A percentile compares a stretch with the other conserved stretches of the same genome.
Conservation (phyloP, 805 yeast species). For the Tetrapisispora namnaoensis region DNA sequence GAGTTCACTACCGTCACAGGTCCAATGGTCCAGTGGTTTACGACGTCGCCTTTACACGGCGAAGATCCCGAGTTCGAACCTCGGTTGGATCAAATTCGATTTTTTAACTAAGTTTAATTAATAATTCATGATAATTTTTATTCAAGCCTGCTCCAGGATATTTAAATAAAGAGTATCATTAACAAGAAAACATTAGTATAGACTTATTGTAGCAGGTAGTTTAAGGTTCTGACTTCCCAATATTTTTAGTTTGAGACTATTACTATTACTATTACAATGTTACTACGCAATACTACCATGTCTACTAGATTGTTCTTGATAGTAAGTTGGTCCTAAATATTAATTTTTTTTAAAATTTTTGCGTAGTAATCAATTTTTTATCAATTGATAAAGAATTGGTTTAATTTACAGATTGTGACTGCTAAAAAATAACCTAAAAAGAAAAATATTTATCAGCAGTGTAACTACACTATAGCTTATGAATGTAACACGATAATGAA, state of each 20-base stretch:
- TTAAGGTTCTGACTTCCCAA: too few relatives aligned
- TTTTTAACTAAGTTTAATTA: not conserved
- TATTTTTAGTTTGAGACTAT: too few relatives aligned
- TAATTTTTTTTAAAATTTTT: not conserved
- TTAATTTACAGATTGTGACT: not conserved
- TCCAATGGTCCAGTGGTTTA: slow-evolving; percentile 34
- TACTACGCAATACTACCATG: slow-evolving; percentile 18
- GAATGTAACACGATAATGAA: not conserved
- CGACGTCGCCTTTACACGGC: slow-evolving; percentile 36
- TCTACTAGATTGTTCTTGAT: not conserved
- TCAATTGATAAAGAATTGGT: not conserved
- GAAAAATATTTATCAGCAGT: too few relatives aligned
- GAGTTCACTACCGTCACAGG: slow-evolving; percentile 7
- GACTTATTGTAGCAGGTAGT: too few relatives aligned
- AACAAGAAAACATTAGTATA: too few relatives aligned
- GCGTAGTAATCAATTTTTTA: not conserved
- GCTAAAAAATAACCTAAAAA: not conserved
- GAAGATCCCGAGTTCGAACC: slow-evolving; percentile 35
- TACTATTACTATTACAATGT: slow-evolving; percentile 5
- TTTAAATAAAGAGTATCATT: too few relatives aligned
- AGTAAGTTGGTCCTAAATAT: not conserved
- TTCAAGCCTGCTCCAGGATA: too few relatives aligned
- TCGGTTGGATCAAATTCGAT: slow-evolving; percentile 27
- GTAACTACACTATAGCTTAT: not conserved
- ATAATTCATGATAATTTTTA: too few relatives aligned